Percentiles rank a stretch among this genome's conserved stretches.
Conservation (phyloP, 495 filamentous ascomycete species). For the Aeminium ludgeri region DNA sequence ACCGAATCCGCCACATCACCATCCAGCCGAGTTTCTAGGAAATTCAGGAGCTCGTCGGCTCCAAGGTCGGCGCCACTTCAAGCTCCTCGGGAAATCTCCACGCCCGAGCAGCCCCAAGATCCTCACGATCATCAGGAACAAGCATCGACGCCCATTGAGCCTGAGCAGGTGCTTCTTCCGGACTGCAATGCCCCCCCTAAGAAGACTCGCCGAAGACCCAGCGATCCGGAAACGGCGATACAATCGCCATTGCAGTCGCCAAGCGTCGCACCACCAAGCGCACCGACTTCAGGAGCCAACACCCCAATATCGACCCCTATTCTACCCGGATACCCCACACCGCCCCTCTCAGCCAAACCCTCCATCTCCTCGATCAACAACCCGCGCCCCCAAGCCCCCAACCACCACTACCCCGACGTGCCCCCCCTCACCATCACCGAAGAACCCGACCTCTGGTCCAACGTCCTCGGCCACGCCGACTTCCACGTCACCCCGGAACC, state of each 20-base stretch:
- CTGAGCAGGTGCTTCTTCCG: constrained; percentile 28
- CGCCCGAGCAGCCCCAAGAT: constrained; percentile 36
- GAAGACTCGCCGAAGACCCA: constrained; percentile 44
- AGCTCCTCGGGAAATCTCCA: constrained; percentile 10
- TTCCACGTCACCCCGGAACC: constrained; percentile 76
- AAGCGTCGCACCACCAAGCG: constrained; percentile 36
- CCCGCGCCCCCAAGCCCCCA: constrained; percentile 23
- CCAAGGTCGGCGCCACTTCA: constrained; percentile 19
- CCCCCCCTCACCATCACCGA: constrained; percentile 44
- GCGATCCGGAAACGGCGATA: constrained; percentile 21
- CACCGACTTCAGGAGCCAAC: constrained; percentile 23
- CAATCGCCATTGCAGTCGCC: constrained; percentile 75
- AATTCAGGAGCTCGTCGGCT: constrained; percentile 28
- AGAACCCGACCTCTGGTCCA: constrained; percentile 61
- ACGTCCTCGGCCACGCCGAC: constrained; percentile 75
- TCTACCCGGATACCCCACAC: constrained; percentile 41
- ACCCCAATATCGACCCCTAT: constrained; percentile 30
- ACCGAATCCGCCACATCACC: constrained; percentile 54
- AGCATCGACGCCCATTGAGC: constrained; percentile 21
- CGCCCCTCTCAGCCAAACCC: constrained; percentile 62
- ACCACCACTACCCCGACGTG: constrained; percentile 39
- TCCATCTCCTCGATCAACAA: constrained; percentile 57
- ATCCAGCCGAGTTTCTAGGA: constrained; percentile 28
- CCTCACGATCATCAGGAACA: constrained; percentile 32
- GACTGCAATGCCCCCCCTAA: constrained; percentile 69